These are phyloP conservation scores for Pseudotsuga menziesii DNA, from an alignment of 75 land plant species.

Conservation along the genomic window DNA sequence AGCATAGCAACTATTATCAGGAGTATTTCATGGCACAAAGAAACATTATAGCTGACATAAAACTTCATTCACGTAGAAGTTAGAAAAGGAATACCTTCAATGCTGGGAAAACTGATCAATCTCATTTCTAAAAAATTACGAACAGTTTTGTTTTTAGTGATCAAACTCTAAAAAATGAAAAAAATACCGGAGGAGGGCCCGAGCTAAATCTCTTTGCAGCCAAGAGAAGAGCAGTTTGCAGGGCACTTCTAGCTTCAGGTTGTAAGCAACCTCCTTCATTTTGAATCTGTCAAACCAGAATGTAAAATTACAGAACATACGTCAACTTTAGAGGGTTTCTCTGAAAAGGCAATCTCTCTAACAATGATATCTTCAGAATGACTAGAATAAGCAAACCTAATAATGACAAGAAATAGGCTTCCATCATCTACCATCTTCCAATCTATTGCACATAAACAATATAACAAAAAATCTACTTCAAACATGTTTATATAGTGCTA, in stretches of 20 bases:
- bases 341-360: background rate
- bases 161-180: background rate
- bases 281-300: constrained; percentile 58
- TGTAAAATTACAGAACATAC: background rate
- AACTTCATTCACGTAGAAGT: background rate
- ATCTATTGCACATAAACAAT: too few relatives aligned
- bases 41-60: background rate
- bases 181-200: constrained; percentile 84
- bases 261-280: constrained; percentile 70
- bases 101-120: background rate
- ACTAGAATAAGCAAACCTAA: too few relatives aligned
- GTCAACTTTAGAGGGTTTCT: background rate
- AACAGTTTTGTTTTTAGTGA: too few relatives aligned
- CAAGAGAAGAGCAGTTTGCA: constrained; percentile 82
- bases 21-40: background rate
- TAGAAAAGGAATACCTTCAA: background rate
- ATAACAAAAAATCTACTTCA: too few relatives aligned
- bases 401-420: too few relatives aligned
- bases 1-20: background rate
- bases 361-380: too few relatives aligned
- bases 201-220: constrained; percentile 75
- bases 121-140: background rate
- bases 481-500: too few relatives aligned
- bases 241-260: constrained; percentile 62
- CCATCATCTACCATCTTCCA: too few relatives aligned